Evolutionary conservation across 352 stramenopile species (phyloP).

Genomic region (Globisporangium paddicum): DNA sequence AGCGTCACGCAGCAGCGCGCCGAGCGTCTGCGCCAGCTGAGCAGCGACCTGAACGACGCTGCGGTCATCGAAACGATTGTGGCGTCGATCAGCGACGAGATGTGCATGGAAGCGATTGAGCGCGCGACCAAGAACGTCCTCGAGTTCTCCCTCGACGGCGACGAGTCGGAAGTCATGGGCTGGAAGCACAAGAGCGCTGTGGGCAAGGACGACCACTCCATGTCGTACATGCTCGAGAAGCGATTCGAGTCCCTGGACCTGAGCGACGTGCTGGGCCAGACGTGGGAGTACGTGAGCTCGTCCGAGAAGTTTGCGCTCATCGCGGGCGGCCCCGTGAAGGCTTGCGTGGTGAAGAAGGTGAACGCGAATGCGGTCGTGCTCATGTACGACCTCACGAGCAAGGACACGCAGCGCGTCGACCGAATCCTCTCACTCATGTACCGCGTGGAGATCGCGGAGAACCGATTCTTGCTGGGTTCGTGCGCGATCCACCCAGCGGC

Average conservation of each 20-base stretch:
- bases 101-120: conserved; percentile 4
- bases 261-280: conserved; percentile 5
- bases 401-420: conserved; percentile 7
- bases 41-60: conserved; percentile 3
- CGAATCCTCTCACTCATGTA: conserved; percentile 10
- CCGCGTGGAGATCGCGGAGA: conserved; percentile 20
- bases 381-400: conserved; percentile 7
- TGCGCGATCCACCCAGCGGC: conserved; percentile 52
- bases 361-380: conserved; percentile 5
- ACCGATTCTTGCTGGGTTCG: conserved; percentile 70
- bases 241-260: conserved; percentile 1
- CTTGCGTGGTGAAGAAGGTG: conserved; percentile 6
- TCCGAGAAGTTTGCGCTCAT: conserved; percentile 5
- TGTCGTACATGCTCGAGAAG: conserved; percentile 20
- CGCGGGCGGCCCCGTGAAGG: background rate
- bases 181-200: conserved; percentile 5
- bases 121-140: conserved; percentile 1
- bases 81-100: conserved; percentile 3
- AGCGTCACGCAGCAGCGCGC: conserved; percentile 15
- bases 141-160: background rate
- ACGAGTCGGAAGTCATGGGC: conserved; percentile 1
- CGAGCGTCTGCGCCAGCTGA: background rate
- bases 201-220: background rate
- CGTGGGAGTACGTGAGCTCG: background rate
- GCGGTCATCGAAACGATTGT: conserved; percentile 7